Evolutionary conservation across 2,329 filamentous ascomycete species (phyloP), one percentile per base, ranked within the genome.

Genomic region (Cercospora janseana): DNA sequence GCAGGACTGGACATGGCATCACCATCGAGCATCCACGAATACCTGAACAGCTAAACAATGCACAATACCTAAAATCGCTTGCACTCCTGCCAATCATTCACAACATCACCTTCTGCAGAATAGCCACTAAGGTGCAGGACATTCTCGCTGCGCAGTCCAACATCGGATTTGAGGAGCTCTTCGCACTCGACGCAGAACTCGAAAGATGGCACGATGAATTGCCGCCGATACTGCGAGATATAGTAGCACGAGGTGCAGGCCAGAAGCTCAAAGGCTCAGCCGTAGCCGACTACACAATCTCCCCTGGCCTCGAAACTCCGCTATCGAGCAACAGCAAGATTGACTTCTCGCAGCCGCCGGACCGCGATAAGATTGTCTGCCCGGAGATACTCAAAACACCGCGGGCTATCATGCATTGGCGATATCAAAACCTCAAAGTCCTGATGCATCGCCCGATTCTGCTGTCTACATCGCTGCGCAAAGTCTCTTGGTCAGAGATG

Each of bases 71-170:
- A 62, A 74, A 75, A 42, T 82, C 86, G 40, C 77, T 83, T 1
- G 82, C 82, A 48, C 81, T 87, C 47, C 75, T 89, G 3, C 86
- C 86, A 0, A 70, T 89, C 12, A 81, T 87, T 21, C 84, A 91
- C 67, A 88, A 87, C 65, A 85, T 88, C 56, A 82, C 83, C 43
- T 91, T 91, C 68, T 88, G 86, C 71, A 86, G 86, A 66, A 86
- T 92, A 52, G 83, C 86, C 15, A 88, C 86, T 0, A 80, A 82
- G 54, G 86, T 91, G 49, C 87, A 92, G 65, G 86, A 92, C 61
- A 79, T 82, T 45, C 76, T 92, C 2, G 85, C 86, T 12, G 81
- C 85, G 46, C 79, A 81, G 1, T 85, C 86, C 0, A 73, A 88
- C 1, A 76, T 88, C 2, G 77, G 79, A n/a, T 74, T 78, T 23